phyloP scores from a whole-genome alignment of 192 early-diverging fungal species.

The Spizellomyces sp. region DNA sequence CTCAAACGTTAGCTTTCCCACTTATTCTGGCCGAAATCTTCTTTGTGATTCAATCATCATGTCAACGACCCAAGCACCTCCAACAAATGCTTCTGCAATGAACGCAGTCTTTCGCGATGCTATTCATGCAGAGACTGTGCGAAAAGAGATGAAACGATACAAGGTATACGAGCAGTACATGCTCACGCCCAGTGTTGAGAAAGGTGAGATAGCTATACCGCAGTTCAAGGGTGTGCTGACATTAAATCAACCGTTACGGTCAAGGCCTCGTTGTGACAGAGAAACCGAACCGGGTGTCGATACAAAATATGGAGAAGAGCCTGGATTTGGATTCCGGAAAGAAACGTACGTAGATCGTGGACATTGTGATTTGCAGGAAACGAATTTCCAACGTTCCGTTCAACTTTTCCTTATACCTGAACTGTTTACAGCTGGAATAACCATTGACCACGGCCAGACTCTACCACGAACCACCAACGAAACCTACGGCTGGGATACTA shows the following conservation, averaged over 20 bases:
- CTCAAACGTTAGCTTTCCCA: too few relatives aligned
- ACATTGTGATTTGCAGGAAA: too few relatives aligned
- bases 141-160: constrained; percentile 36
- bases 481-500: constrained; percentile 45
- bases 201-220: constrained; percentile 15
- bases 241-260: neutral
- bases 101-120: constrained; percentile 38
- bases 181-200: constrained; percentile 38
- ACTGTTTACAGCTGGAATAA: neutral
- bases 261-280: constrained; percentile 34
- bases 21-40: too few relatives aligned
- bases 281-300: constrained; percentile 29
- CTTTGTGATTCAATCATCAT: too few relatives aligned
- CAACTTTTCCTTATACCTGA: neutral
- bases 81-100: neutral
- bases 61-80: neutral
- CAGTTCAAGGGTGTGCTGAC: neutral
- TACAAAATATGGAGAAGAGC: constrained; percentile 14
- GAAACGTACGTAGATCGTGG: too few relatives aligned
- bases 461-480: constrained; percentile 29
- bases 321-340: too few relatives aligned
- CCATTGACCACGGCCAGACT: neutral
- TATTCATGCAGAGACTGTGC: constrained; percentile 43
- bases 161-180: constrained; percentile 36
- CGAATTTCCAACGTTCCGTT: too few relatives aligned